Base-by-base conservation (phyloP, 306 rosid genomes). In the Inga leiocalycina region DNA sequence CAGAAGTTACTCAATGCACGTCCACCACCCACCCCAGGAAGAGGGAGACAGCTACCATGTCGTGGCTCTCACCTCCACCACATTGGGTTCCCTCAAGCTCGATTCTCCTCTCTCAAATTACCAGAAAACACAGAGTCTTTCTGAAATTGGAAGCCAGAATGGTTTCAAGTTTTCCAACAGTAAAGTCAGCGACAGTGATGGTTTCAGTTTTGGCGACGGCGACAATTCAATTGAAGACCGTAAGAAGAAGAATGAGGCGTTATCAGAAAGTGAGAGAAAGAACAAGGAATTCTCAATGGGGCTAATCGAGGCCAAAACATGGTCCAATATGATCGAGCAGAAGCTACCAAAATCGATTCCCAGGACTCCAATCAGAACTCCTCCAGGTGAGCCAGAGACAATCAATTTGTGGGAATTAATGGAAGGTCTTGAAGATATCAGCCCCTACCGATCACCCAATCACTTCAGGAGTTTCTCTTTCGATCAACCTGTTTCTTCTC, bases 391-490 rank as follows among this genome's bases (percentile, higher is more conserved):
- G 88, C 89, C 94, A 9, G 99, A 96, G 87, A 89, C 88, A n/a
- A 96, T 96, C 86, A 88, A 97, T 76, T 77, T 88, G 30, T 94
- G 99, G 98, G 98, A 97, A 84, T 79, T 97, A 10, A 94, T 94
- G 99, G 99, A 90, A 87, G 99, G 99, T 2, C 97, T 97, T 24
- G 99, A 97, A 79, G 99, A 94, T 5, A 72, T 41, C 3, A 91
- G 91, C 57, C 97, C 99, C 49, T 81, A 87, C 19, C 77, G 92
- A 62, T 89, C 97, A 30, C 96, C 98, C 19, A 74, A 52, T 76
- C 93, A 82, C 30, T 49, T 86, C 51, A 79, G 90, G 56, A 91
- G 94, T 86, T 88, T 96, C 80, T 96, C 97, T 34, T 96, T 94
- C 30, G 91, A 92, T 80, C 70, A 71, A 77, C 30, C 37, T 2